Base-by-base conservation (phyloP, 352 stramenopile genomes). In the Phytophthora sp. region DNA sequence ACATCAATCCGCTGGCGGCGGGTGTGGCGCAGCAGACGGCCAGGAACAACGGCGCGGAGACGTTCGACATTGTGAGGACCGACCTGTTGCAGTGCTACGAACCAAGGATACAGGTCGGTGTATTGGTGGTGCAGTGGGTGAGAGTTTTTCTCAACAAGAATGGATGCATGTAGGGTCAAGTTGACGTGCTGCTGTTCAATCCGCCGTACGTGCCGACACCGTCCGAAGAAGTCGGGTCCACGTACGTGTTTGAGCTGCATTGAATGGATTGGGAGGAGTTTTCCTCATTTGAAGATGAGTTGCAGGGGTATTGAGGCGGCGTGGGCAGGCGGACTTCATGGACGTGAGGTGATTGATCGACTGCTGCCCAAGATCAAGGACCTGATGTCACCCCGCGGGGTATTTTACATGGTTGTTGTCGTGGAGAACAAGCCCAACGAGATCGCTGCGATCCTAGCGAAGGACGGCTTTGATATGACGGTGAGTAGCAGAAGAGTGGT, bases 181-280 rank as follows among this genome's bases (percentile, higher is more conserved):
- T 99, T 9, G 97, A 99, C 63, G 83, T 99, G 42, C 69, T 99
- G 34, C 71, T 99, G 17, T 99, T 99, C 73, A 99, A 99, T 80
- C 97, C 97, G 17, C 97, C 97, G 10, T 99, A 99, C 65, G 97
- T 99, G 46, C 96, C 97, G 20, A 99, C 97, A 18, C 92, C 96
- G 5, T 91, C 93, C 3, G 86, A 97, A 18, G 97, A 99, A 84
- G 95, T 99, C 17, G 87, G 86, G 10, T 95, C 85, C 24, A 91
- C 52, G 87, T 95, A 85, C 42, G 76, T 72, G n/a, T 28, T 38
- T 31, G 20, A n/a, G 5, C n/a, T 45, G 39, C 5, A 8, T 12
- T 30, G 30, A 24, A 28, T 11, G 10, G 34, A 41, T 7, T 31
- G 21, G 11, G 32, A 11, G 17, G 28, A 45, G 11, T 11, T 20